A percentile compares a stretch with the other conserved stretches of the same genome.
Evolutionary conservation across 352 stramenopile genomes (phyloP).

Genomic region (Thraustochytrium sp.): DNA sequence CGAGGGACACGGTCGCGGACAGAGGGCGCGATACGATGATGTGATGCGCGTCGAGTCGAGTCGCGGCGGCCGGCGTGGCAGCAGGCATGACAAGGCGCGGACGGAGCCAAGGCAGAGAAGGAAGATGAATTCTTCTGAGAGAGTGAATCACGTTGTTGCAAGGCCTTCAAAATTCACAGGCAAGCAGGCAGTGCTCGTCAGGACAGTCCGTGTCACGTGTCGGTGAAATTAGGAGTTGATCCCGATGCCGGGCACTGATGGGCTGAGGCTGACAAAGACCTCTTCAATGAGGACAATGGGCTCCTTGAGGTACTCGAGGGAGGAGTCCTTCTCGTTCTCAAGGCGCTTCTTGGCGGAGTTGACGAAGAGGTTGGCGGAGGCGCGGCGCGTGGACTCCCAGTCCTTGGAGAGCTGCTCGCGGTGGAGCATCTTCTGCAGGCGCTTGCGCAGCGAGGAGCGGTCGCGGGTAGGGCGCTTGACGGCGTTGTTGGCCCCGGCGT

Average conservation of each 20-base stretch:
- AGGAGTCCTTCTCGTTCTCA: not conserved
- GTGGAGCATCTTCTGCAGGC: conserved; percentile 37
- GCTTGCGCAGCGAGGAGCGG: conserved; percentile 17
- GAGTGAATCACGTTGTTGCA: too few relatives aligned
- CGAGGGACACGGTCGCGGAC: too few relatives aligned
- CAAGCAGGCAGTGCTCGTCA: too few relatives aligned
- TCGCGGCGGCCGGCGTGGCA: too few relatives aligned
- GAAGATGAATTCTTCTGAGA: too few relatives aligned
- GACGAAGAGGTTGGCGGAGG: conserved; percentile 26
- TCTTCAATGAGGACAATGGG: conserved; percentile 12
- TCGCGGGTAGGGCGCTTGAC: not conserved
- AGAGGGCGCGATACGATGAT: too few relatives aligned
- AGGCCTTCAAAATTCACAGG: too few relatives aligned
- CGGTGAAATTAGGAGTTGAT: not conserved
- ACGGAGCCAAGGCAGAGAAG: too few relatives aligned
- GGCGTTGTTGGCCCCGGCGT: not conserved
- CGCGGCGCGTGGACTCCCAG: not conserved
- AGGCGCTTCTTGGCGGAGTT: conserved; percentile 18
- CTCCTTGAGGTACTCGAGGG: not conserved
- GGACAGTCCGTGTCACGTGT: too few relatives aligned
- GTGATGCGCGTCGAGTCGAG: too few relatives aligned
- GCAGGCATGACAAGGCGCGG: too few relatives aligned
- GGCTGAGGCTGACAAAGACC: not conserved
- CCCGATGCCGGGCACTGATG: not conserved
- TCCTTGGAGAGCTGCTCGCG: conserved; percentile 1